Evolutionary conservation across 495 filamentous ascomycete genomes (phyloP).

Genomic region (Tuber calosporum): DNA sequence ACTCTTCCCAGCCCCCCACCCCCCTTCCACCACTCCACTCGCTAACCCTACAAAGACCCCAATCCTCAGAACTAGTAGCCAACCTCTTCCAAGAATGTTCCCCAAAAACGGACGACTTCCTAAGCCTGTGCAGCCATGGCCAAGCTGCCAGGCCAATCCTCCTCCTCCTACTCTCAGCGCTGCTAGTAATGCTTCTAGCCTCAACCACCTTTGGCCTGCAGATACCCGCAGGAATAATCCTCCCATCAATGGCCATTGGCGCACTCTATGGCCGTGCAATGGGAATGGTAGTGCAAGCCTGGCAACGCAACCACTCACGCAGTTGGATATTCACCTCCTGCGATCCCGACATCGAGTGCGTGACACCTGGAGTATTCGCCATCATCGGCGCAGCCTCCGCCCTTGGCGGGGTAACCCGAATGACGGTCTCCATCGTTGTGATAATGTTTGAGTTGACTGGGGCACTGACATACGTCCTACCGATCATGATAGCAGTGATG

Average conservation of each 20-base stretch:
- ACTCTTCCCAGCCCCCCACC: not conserved
- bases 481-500: conserved; percentile 99
- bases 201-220: conserved; percentile 92
- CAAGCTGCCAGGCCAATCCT: conserved; percentile 64
- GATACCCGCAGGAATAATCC: conserved; percentile 90
- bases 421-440: conserved; percentile 94
- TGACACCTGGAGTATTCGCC: conserved; percentile 90
- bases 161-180: conserved; percentile 68
- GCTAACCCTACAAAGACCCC: conserved; percentile 47
- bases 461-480: conserved; percentile 89
- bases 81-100: conserved; percentile 86
- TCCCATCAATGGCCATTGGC: conserved; percentile 95
- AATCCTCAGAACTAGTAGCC: conserved; percentile 85
- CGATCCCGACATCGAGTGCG: conserved; percentile 79
- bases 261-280: conserved; percentile 86
- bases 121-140: conserved; percentile 70
- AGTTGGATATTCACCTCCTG: conserved; percentile 73
- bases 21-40: conserved; percentile 13
- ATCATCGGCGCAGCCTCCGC: conserved; percentile 96
- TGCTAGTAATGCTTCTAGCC: conserved; percentile 78
- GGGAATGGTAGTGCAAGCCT: conserved; percentile 80
- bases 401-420: conserved; percentile 90
- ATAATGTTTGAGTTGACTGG: conserved; percentile 99
- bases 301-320: conserved; percentile 69
- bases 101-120: conserved; percentile 66